phyloP scores from a whole-genome alignment of 1,139 yeast species.

The Sugiyamaella pinicola region DNA sequence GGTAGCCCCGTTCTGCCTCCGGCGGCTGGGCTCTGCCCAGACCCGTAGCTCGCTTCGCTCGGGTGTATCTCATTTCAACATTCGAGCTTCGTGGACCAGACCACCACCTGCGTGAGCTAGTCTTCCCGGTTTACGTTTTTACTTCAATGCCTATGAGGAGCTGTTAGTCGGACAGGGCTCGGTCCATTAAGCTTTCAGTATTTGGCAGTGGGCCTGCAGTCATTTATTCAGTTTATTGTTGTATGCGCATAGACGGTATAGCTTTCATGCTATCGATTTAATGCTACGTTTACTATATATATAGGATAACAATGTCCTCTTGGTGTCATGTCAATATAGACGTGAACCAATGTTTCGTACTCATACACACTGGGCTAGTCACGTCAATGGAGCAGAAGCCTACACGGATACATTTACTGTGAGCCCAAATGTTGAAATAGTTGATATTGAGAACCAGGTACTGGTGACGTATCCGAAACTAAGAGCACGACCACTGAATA shows the following conservation, averaged over 20 bases:
- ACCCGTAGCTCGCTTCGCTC: too few relatives aligned
- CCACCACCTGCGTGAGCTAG: too few relatives aligned
- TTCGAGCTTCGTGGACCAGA: too few relatives aligned
- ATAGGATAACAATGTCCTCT: background rate
- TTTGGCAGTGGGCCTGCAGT: too few relatives aligned
- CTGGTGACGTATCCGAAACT: background rate
- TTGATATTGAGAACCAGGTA: background rate
- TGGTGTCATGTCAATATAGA: background rate
- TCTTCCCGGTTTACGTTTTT: too few relatives aligned
- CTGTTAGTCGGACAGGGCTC: too few relatives aligned
- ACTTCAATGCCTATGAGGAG: too few relatives aligned
- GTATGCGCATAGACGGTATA: background rate
- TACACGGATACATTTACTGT: constrained; percentile 2
- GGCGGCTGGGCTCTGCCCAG: too few relatives aligned
- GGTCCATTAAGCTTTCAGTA: too few relatives aligned
- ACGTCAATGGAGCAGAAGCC: constrained; percentile 2
- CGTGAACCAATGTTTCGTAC: constrained; percentile 2
- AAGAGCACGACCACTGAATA: constrained; percentile 8
- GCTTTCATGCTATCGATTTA: background rate
- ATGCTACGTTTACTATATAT: background rate
- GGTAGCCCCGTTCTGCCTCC: too few relatives aligned
- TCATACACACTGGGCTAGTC: constrained; percentile 16
- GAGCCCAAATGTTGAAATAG: background rate
- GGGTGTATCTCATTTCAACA: too few relatives aligned
- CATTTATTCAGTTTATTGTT: too few relatives aligned